Evolutionary conservation across 768 basidiomycete genomes (phyloP).

Genomic region (Suillus luteus): DNA sequence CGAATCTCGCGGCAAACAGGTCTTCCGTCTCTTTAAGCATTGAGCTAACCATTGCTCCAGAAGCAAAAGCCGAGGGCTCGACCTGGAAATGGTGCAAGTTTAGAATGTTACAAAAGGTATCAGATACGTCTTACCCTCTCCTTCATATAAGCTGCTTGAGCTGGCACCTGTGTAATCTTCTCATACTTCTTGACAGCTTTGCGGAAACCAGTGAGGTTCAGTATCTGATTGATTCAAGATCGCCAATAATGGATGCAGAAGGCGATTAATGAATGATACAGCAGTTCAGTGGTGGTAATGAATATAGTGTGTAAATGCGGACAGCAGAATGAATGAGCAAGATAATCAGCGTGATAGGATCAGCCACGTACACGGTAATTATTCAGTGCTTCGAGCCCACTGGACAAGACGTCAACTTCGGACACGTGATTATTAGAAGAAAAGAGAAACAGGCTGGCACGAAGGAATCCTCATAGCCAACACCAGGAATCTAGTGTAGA

Average conservation of each 20-base stretch:
- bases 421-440: neutral
- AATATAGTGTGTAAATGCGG: neutral
- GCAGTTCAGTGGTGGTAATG: neutral
- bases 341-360: neutral
- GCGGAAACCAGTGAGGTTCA: constrained; percentile 89
- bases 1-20: constrained; percentile 74
- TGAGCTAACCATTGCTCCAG: constrained; percentile 55
- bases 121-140: constrained; percentile 56
- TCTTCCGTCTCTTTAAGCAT: constrained; percentile 80
- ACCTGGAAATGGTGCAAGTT: constrained; percentile 44
- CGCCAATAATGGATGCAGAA: neutral
- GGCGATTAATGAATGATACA: neutral
- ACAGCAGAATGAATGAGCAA: neutral
- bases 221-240: constrained; percentile 45
- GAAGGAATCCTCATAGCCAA: constrained; percentile 1
- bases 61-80: constrained; percentile 66
- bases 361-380: constrained; percentile 73
- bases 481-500: neutral
- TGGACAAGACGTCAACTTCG: constrained; percentile 26
- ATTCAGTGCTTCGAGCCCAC: constrained; percentile 81
- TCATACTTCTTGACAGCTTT: constrained; percentile 88
- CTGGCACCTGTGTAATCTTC: constrained; percentile 72
- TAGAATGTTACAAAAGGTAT: neutral
- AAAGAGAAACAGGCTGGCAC: neutral
- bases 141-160: constrained; percentile 75